These are phyloP conservation scores for Porogramme epimiltina DNA, from an alignment of 1,284 basidiomycete genomes.

Conservation along the genomic window DNA sequence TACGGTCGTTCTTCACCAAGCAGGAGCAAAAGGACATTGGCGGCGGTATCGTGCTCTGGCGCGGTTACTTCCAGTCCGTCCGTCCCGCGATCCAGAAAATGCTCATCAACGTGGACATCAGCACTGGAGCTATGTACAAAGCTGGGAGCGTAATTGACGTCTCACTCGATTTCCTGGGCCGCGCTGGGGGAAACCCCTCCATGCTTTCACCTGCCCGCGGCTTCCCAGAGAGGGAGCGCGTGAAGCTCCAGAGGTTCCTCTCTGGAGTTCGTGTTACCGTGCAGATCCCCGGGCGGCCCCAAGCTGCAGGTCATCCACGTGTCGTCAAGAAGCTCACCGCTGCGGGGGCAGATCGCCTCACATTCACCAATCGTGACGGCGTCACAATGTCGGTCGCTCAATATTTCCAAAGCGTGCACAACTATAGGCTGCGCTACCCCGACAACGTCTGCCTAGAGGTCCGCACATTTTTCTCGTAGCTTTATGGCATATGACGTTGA, in stretches of 20 bases:
- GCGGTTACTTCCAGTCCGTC: conserved; percentile 78
- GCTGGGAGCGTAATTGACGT: conserved; percentile 49
- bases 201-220: conserved; percentile 44
- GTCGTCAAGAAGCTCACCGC: conserved; percentile 55
- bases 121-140: conserved; percentile 77
- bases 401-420: conserved; percentile 57
- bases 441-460: conserved; percentile 68
- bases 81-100: conserved; percentile 67
- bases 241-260: conserved; percentile 63
- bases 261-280: conserved; percentile 58
- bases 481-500: background rate
- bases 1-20: conserved; percentile 74
- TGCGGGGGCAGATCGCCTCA: conserved; percentile 49
- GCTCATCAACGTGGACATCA: conserved; percentile 78
- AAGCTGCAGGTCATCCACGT: conserved; percentile 20
- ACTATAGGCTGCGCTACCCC: conserved; percentile 54
- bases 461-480: conserved; percentile 8
- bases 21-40: conserved; percentile 68
- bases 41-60: conserved; percentile 66
- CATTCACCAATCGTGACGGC: conserved; percentile 59
- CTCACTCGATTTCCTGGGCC: conserved; percentile 57
- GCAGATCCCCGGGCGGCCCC: conserved; percentile 28
- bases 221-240: conserved; percentile 57
- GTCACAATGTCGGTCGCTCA: conserved; percentile 56
- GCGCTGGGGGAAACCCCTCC: conserved; percentile 34